Evolutionary conservation across 2,329 filamentous ascomycete species (phyloP), one percentile per base, ranked within the genome.

Genomic region (Colletotrichum viniferum): DNA sequence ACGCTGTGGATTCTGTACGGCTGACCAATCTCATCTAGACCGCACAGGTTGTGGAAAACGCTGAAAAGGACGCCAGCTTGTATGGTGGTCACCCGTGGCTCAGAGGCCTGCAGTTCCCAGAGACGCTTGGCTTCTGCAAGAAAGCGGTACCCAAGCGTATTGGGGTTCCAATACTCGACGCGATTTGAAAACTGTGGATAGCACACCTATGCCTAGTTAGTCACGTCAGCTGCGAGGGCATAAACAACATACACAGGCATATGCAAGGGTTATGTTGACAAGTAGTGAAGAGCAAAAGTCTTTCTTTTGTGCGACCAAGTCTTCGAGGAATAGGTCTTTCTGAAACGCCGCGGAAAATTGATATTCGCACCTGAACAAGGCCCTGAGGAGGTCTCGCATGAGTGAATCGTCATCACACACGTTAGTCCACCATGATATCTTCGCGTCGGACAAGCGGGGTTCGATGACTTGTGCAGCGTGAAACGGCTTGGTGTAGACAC

Each of bases 81-180:
- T 1, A 85, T 78, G 1, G 83, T 85, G 0, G 84, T 84, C 8
- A 87, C 74, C 6, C 77, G 77, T 0, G 79, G 9, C 5, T 78
- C 69, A 8, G 72, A 74, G 43, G 79, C 74, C 62, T 86, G 82
- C 0, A 85, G 68, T 21, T 86, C 83, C 82, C 85, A 85, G 4
- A 86, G 73, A 3, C 84, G 81, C 34, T 82, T 83, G 0, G 84
- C 84, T 77, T 87, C 85, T 0, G 83, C 82, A 5, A 84, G 71
- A 24, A 87, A 86, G 3, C 81, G 80, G 32, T 85, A 86, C 0
- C 74, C 60, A 1, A 85, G 77, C 2, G 78, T 85, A 1, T 79
- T 36, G 1, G 84, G 83, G 18, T 82, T 83, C 84, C 84, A 86
- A 63, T 82, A 84, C 55, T 85, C 79, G 4, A 80, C 79, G 0